Conservation (phyloP, 1,284 basidiomycete genomes). For the Rhodotorula sp. region DNA sequence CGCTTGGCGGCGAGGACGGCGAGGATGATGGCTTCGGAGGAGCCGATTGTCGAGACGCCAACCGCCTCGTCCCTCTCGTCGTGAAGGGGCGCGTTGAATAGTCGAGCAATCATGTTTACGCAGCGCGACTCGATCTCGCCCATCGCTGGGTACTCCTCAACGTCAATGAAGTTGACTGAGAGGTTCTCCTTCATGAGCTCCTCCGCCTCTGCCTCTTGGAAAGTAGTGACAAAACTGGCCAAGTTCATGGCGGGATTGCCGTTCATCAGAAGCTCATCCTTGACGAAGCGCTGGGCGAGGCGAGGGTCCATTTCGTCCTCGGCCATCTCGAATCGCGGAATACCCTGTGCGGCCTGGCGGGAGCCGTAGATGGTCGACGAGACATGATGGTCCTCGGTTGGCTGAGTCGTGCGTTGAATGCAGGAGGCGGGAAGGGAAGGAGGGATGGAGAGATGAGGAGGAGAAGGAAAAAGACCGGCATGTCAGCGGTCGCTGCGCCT, state of each 20-base stretch:
- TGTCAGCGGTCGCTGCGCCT: no score
- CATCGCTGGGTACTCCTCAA: conserved; percentile 45
- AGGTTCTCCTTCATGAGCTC: conserved; percentile 44
- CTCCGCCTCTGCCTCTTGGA: conserved; percentile 42
- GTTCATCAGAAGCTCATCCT: conserved; percentile 33
- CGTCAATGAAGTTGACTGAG: conserved; percentile 45
- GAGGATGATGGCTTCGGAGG: conserved; percentile 48
- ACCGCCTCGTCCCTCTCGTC: conserved; percentile 38
- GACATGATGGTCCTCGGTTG: conserved; percentile 32
- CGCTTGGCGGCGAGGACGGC: conserved; percentile 47
- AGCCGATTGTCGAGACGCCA: conserved; percentile 48
- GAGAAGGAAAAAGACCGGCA: no score
- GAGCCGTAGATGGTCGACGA: conserved; percentile 47
- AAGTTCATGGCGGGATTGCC: conserved; percentile 40
- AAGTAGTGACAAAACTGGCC: conserved; percentile 41
- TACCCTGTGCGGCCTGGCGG: conserved; percentile 33
- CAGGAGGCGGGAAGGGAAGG: neutral
- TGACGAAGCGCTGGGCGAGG: conserved; percentile 34
- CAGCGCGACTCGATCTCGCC: conserved; percentile 57
- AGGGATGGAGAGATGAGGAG: neutral
- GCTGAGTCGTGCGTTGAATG: neutral
- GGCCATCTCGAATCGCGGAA: conserved; percentile 38
- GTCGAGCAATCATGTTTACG: conserved; percentile 46
- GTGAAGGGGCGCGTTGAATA: conserved; percentile 49
- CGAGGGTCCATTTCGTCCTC: conserved; percentile 37